Evolutionary conservation across 2,329 filamentous ascomycete species (phyloP).

Genomic region (Byssothecium circinans): DNA sequence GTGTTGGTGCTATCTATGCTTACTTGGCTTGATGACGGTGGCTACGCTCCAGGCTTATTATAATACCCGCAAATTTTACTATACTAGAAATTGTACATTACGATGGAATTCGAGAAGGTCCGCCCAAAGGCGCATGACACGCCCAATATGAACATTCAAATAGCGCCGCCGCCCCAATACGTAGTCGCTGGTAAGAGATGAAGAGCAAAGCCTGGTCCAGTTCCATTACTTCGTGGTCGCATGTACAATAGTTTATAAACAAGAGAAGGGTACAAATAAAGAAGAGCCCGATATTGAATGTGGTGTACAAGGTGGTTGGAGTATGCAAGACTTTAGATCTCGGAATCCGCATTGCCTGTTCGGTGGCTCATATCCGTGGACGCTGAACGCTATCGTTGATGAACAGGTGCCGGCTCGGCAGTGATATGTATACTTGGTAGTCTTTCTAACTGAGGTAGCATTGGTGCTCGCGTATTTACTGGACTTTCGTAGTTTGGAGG

Average conservation of each 20-base stretch:
- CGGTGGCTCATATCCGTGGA: constrained; percentile 1
- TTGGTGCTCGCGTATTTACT: constrained; percentile 31
- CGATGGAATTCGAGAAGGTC: too few relatives aligned
- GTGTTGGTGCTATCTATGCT: too few relatives aligned
- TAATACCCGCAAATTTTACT: too few relatives aligned
- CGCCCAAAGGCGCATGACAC: too few relatives aligned
- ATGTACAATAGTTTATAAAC: constrained; percentile 3
- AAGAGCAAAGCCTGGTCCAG: background rate
- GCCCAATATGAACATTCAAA: background rate
- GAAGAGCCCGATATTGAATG: background rate
- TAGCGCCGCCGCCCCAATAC: background rate
- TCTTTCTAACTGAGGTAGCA: constrained; percentile 44
- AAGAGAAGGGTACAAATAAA: background rate
- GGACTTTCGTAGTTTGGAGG: constrained; percentile 54
- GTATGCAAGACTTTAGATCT: background rate
- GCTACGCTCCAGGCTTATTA: too few relatives aligned
- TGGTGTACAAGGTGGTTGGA: background rate
- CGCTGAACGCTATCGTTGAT: constrained; percentile 9
- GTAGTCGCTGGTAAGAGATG: background rate
- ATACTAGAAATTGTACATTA: too few relatives aligned
- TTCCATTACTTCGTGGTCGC: constrained; percentile 9
- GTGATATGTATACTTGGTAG: constrained; percentile 51
- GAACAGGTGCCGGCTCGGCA: constrained; percentile 31
- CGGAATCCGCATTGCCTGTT: background rate
- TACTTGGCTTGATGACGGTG: too few relatives aligned